Evolutionary conservation across 1,284 basidiomycete species (phyloP).

Genomic region (Albatrellus sp.): DNA sequence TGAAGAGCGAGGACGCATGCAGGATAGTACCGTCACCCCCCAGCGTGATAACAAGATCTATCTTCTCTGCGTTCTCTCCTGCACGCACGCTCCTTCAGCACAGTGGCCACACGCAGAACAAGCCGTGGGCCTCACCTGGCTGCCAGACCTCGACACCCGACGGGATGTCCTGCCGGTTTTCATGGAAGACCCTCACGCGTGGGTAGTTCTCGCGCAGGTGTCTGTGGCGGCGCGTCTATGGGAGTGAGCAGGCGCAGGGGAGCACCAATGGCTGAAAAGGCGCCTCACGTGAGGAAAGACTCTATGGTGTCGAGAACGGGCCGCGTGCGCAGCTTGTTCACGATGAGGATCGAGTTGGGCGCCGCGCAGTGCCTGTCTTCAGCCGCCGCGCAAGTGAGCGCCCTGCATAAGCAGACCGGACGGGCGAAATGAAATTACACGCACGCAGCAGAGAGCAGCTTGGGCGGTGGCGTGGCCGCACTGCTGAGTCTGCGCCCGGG

Average conservation of each 20-base stretch:
- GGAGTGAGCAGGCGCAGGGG: not conserved
- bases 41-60: slow-evolving; percentile 84
- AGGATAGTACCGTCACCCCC: slow-evolving; percentile 95
- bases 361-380: not conserved
- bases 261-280: not conserved
- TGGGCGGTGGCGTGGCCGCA: too few species aligned
- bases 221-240: slow-evolving; percentile 21
- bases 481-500: too few species aligned
- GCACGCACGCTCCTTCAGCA: not conserved
- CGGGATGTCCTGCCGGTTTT: slow-evolving; percentile 57
- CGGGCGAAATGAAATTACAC: too few species aligned
- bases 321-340: not conserved
- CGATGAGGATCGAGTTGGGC: not conserved
- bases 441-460: too few species aligned
- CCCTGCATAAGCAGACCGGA: too few species aligned
- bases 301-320: not conserved
- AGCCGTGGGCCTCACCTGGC: slow-evolving; percentile 28
- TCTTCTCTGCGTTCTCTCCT: slow-evolving; percentile 41
- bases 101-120: not conserved
- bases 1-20: slow-evolving; percentile 89
- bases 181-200: slow-evolving; percentile 64
- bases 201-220: slow-evolving; percentile 58
- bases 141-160: slow-evolving; percentile 52
- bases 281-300: not conserved
- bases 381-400: not conserved